Evolutionary conservation across 352 stramenopile species (phyloP).

Genomic region (Pythium sp.): DNA sequence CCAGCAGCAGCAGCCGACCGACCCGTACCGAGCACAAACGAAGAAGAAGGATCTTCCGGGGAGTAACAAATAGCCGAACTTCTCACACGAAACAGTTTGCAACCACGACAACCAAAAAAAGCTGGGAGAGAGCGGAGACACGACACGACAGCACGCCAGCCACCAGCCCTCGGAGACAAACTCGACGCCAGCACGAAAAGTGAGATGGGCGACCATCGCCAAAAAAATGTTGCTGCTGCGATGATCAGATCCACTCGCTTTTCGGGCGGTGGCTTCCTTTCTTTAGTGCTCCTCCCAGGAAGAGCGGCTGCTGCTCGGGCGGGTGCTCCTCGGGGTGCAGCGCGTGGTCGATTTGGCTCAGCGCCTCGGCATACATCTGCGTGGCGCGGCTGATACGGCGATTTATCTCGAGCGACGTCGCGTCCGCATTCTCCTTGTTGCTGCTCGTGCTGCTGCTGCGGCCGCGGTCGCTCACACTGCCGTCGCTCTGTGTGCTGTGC

Average conservation of each 20-base stretch:
- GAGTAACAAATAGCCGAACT: background rate
- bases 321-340: conserved; percentile 35
- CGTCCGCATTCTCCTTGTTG: conserved; percentile 18
- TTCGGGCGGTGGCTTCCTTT: conserved; percentile 22
- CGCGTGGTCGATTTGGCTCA: conserved; percentile 45
- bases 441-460: conserved; percentile 11
- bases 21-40: conserved; percentile 9
- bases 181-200: background rate
- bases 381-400: conserved; percentile 48
- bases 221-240: background rate
- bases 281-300: conserved; percentile 46
- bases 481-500: conserved; percentile 16
- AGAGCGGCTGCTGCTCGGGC: conserved; percentile 43
- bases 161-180: background rate
- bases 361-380: conserved; percentile 54
- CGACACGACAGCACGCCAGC: background rate
- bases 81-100: background rate
- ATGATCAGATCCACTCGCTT: conserved; percentile 11
- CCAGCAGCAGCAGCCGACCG: background rate
- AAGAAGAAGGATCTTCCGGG: background rate
- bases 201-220: background rate
- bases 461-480: conserved; percentile 2
- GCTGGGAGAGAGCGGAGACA: background rate
- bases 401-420: conserved; percentile 31
- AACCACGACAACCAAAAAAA: background rate